Conservation (phyloP, 1,139 yeast species). For the Suhomyces yuchorum region DNA sequence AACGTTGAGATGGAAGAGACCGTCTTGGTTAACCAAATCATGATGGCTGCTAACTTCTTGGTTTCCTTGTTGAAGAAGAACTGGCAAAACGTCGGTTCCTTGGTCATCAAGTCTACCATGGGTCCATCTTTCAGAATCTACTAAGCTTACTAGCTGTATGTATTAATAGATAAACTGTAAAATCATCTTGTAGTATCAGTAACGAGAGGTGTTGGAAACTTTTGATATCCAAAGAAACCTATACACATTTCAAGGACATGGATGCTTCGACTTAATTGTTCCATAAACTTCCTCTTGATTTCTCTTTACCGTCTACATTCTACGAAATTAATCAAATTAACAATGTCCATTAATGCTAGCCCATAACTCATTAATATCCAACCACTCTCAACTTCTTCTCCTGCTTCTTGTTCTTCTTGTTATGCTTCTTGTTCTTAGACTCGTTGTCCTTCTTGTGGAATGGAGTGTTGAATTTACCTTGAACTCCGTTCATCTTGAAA, state of each 20-base stretch:
- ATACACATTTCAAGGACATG: too few relatives aligned
- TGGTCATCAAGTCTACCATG: constrained; percentile 99
- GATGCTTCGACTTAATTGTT: too few relatives aligned
- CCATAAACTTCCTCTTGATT: too few relatives aligned
- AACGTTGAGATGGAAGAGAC: constrained; percentile 99
- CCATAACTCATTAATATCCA: constrained; percentile 29
- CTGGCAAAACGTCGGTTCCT: constrained; percentile 99
- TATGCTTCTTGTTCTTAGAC: constrained; percentile 60
- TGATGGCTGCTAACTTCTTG: constrained; percentile 99
- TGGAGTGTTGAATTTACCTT: constrained; percentile 68
- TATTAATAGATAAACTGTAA: constrained; percentile 7
- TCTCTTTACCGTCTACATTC: neutral
- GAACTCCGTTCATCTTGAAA: constrained; percentile 64
- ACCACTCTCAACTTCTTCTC: constrained; percentile 50
- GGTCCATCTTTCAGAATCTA: constrained; percentile 99
- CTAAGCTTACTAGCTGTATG: constrained; percentile 48
- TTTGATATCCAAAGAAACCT: too few relatives aligned
- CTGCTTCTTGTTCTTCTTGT: constrained; percentile 73
- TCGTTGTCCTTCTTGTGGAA: constrained; percentile 58
- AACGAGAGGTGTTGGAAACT: too few relatives aligned
- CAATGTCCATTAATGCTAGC: constrained; percentile 6
- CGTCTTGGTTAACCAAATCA: constrained; percentile 93
- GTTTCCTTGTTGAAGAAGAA: constrained; percentile 99
- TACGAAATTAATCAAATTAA: neutral
- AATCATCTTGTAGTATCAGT: neutral